phyloP scores from a whole-genome alignment of 176 grass and related monocot genomes.

The Oryza officinalis region DNA sequence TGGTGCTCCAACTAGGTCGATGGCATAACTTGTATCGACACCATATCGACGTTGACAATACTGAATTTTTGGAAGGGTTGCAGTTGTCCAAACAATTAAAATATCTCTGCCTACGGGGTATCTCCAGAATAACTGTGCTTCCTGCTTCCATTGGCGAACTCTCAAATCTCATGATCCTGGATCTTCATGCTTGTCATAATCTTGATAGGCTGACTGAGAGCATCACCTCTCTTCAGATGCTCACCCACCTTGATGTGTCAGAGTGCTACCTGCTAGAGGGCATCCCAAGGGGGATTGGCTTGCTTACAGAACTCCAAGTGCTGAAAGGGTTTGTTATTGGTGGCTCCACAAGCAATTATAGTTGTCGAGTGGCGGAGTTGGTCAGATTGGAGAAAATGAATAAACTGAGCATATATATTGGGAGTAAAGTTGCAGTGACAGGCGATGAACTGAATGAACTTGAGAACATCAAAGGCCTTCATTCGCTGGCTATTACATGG shows the following conservation, averaged over 20 bases:
- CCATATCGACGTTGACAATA: constrained; percentile 62
- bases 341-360: constrained; percentile 40
- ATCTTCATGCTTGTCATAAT: constrained; percentile 85
- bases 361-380: constrained; percentile 50
- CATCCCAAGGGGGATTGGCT: constrained; percentile 52
- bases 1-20: constrained; percentile 54
- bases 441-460: constrained; percentile 44
- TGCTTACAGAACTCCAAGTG: constrained; percentile 61
- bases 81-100: constrained; percentile 51
- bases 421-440: constrained; percentile 39
- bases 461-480: constrained; percentile 38
- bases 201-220: constrained; percentile 52
- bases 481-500: constrained; percentile 62
- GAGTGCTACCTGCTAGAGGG: constrained; percentile 73
- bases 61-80: constrained; percentile 50
- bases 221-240: constrained; percentile 44
- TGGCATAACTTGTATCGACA: constrained; percentile 44
- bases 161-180: constrained; percentile 58
- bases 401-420: constrained; percentile 78
- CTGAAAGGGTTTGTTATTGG: constrained; percentile 77
- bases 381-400: constrained; percentile 46
- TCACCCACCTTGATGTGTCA: constrained; percentile 74
- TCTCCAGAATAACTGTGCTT: constrained; percentile 57
- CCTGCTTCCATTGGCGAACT: constrained; percentile 55
- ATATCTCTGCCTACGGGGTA: constrained; percentile 60